Base-by-base conservation (phyloP, 2,329 filamentous ascomycete species). In the Cordyceps cicadae region DNA sequence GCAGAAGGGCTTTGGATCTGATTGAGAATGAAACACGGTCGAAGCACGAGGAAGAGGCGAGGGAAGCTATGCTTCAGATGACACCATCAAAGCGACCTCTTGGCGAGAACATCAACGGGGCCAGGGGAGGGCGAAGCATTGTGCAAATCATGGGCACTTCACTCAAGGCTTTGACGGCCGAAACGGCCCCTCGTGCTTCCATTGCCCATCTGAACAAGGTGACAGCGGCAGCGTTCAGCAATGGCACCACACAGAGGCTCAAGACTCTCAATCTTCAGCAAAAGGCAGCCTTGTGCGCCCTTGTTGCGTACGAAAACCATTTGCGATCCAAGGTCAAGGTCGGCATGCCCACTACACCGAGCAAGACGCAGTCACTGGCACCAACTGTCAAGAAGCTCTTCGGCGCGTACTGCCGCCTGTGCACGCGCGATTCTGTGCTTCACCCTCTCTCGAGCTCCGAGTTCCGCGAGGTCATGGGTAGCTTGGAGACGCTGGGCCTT, bases 171-270 rank as follows among this genome's bases (percentile, higher is more conserved):
- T 78, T 94, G 54, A 95, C 89, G 0, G 75, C 85, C 6, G 84
- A 90, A 69, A 95, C 83, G 2, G 94, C 94, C 2, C 94, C 94
- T 3, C 87, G 92, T 62, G 94, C 92, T 37, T 91, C 86, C 32
- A 95, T 99, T 66, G 86, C 86, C 0, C 94, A 99, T 71, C 85
- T 99, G 68, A 96, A 94, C 70, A 92, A 90, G 67, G 87, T 97
- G 63, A 96, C 94, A 0, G 86, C 92, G 0, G 86, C 90, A 4
- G 89, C 91, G 1, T 97, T 99, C 73, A 90, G 89, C 71, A 93
- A 97, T 67, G 92, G 92, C 41, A 89, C 92, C 1, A 84, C 81
- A 14, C 91, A 97, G 67, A 85, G 94, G 62, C 84, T 99, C 15
- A 88, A 89, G 72, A 86, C 87, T 5, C 83, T 99, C 61, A 99